Evolutionary conservation across 352 stramenopile species (phyloP), one percentile per base, ranked within the genome.

Genomic region (Thraustotheca clavata): DNA sequence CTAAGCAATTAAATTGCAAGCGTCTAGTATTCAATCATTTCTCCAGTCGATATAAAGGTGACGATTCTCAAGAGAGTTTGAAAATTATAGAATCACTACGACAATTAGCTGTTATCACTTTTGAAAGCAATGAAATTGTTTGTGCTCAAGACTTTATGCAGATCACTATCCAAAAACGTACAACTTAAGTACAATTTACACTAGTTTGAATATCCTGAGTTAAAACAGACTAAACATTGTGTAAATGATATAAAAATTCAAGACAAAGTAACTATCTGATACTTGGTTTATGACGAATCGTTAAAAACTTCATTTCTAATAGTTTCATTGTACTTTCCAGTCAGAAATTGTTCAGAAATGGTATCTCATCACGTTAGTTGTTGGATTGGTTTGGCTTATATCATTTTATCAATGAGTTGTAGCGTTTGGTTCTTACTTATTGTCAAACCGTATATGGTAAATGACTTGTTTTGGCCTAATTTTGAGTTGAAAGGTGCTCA

Each of bases 1-100:
- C 9, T 71, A 80, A 38, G 47, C 62, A 6, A 75, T 94, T 18
- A 68, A 72, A n/a, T 6, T 83, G 82, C 16, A 87, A 87, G 62
- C 72, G 71, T 49, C 71, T 97, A 27, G 59, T 95, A 0, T 43
- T 97, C 36, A 95, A 86, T 54, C 89, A 97, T 72, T 96, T 97
- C 67, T 91, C 77, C 41, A 66, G 79, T 1, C 67, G 83, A 14
- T 92, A 71, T 40, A 66, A 67, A 18, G 60, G 60, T n/a, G 60
- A 67, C 29, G 60, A 26, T 20, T 33, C 48, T 36, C 29, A 2
- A 18, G 49, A 67, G 1, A 67, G 60, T 40, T 3, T 59, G 5
- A 14, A n/a, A 4, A 33, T 67, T 18, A 67, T 67, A 52, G 50
- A 60, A n/a, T n/a, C 3, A 11, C 26, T 60, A 5, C 20, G 27